phyloP scores from a whole-genome alignment of 768 basidiomycete genomes.

The Gautieria morchelliformis region DNA sequence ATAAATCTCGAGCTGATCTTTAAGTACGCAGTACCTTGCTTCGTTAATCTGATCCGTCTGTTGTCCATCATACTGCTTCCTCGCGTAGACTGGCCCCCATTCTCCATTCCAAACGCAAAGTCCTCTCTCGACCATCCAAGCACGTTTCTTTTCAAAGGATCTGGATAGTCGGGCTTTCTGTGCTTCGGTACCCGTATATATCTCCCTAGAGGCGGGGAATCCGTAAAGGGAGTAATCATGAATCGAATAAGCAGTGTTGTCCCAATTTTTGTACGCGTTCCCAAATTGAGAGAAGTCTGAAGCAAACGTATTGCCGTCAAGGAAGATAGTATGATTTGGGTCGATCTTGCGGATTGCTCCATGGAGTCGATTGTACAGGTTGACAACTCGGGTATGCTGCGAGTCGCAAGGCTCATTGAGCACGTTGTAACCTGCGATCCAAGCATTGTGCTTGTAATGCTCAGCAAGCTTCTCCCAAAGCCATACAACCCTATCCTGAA shows the following conservation, averaged over 20 bases:
- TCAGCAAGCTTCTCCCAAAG: slow-evolving; percentile 69
- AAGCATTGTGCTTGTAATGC: slow-evolving; percentile 68
- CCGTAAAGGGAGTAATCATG: slow-evolving; percentile 70
- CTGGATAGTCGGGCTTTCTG: slow-evolving; percentile 42
- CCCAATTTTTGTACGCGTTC: slow-evolving; percentile 50
- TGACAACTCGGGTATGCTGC: slow-evolving; percentile 50
- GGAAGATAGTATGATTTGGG: slow-evolving; percentile 62
- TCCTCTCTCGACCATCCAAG: slow-evolving; percentile 62
- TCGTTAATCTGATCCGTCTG: slow-evolving; percentile 60
- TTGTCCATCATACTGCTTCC: slow-evolving; percentile 45
- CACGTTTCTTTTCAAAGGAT: slow-evolving; percentile 64
- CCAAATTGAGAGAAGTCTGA: slow-evolving; percentile 68
- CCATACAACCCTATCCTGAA: slow-evolving; percentile 71
- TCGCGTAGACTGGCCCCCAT: slow-evolving; percentile 76
- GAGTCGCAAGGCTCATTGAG: slow-evolving; percentile 79
- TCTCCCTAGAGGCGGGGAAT: slow-evolving; percentile 51
- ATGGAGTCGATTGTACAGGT: slow-evolving; percentile 61
- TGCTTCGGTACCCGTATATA: slow-evolving; percentile 41
- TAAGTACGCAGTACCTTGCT: slow-evolving; percentile 51
- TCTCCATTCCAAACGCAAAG: slow-evolving; percentile 76
- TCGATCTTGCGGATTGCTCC: slow-evolving; percentile 64
- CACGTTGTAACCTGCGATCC: slow-evolving; percentile 83
- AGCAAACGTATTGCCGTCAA: slow-evolving; percentile 81
- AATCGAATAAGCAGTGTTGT: slow-evolving; percentile 68
- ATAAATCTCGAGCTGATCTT: slow-evolving; percentile 72